Evolutionary conservation across 2,329 filamentous ascomycete genomes (phyloP).

Genomic region (Penicillium sp.): DNA sequence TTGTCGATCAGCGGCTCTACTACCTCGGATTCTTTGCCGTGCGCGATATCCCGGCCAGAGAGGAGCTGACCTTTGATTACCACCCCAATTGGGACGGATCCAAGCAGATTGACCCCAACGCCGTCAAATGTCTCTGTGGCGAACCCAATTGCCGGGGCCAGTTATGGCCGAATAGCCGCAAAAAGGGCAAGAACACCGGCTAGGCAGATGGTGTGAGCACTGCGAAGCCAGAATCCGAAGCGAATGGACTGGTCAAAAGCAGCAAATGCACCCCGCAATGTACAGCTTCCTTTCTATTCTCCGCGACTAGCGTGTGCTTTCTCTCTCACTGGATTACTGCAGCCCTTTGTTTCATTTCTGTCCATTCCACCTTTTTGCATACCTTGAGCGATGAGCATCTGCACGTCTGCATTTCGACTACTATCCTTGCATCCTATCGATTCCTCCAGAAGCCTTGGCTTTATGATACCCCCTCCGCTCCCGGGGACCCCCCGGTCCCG

Average conservation of each 20-base stretch:
- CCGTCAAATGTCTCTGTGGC: slow-evolving; percentile 41
- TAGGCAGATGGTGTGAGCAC: too few species aligned
- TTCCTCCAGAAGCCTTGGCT: not conserved
- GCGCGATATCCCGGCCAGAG: slow-evolving; percentile 35
- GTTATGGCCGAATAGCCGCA: slow-evolving; percentile 39
- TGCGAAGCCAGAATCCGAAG: too few species aligned
- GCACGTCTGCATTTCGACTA: not conserved
- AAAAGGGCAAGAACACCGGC: slow-evolving; percentile 26
- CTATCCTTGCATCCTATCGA: not conserved
- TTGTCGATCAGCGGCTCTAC: slow-evolving; percentile 39
- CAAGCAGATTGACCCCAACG: slow-evolving; percentile 30
- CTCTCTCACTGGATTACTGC: too few species aligned
- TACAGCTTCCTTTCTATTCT: too few species aligned
- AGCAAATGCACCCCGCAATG: too few species aligned
- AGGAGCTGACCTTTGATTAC: slow-evolving; percentile 46
- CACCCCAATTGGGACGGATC: slow-evolving; percentile 28
- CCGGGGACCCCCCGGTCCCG: too few species aligned
- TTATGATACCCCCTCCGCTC: not conserved
- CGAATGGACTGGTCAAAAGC: too few species aligned
- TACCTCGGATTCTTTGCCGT: slow-evolving; percentile 45
- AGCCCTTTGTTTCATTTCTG: too few species aligned
- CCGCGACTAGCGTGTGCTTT: too few species aligned
- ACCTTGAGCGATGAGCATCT: not conserved
- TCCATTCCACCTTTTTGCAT: too few species aligned
- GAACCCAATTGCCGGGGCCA: slow-evolving; percentile 40